Conservation (phyloP, 371 early-diverging fungal species). For the Saksenaea oblongispora region DNA sequence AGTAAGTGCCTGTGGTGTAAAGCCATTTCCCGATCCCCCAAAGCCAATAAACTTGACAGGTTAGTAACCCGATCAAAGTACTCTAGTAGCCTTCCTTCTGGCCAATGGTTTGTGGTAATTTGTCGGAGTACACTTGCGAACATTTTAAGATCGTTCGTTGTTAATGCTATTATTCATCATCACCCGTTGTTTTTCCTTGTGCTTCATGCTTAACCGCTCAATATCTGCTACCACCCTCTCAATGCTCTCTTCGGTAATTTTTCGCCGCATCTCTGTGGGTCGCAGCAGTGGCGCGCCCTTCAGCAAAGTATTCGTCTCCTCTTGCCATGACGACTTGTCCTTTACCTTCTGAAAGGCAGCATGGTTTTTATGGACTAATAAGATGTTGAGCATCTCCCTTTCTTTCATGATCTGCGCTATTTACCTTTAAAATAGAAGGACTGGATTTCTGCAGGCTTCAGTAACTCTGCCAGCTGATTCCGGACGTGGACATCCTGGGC, state of each 20-base stretch:
- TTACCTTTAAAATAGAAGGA: slow-evolving; percentile 67
- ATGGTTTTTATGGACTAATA: slow-evolving; percentile 50
- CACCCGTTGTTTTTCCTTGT: slow-evolving; percentile 15
- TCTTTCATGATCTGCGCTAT: too few relatives aligned
- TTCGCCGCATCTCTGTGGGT: slow-evolving; percentile 24
- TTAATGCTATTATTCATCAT: slow-evolving; percentile 1
- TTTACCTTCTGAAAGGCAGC: slow-evolving; percentile 40
- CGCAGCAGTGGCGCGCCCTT: not conserved
- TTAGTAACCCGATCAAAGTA: too few relatives aligned
- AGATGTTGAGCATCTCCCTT: not conserved
- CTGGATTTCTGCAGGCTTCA: slow-evolving; percentile 53
- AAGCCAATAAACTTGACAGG: too few relatives aligned
- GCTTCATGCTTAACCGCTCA: slow-evolving; percentile 30
- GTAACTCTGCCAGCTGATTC: slow-evolving; percentile 39
- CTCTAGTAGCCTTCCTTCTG: too few relatives aligned
- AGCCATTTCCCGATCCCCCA: too few relatives aligned
- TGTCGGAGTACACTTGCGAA: too few relatives aligned
- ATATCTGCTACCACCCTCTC: slow-evolving; percentile 42
- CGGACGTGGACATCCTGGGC: slow-evolving; percentile 35
- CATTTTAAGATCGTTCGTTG: too few relatives aligned
- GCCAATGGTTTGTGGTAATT: too few relatives aligned
- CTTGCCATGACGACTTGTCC: slow-evolving; percentile 11
- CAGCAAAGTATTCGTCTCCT: slow-evolving; percentile 10
- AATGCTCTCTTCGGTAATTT: slow-evolving; percentile 32
- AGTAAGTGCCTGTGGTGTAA: too few relatives aligned